Conservation (phyloP, 2,329 filamentous ascomycete genomes). For the Fusarium palustre region DNA sequence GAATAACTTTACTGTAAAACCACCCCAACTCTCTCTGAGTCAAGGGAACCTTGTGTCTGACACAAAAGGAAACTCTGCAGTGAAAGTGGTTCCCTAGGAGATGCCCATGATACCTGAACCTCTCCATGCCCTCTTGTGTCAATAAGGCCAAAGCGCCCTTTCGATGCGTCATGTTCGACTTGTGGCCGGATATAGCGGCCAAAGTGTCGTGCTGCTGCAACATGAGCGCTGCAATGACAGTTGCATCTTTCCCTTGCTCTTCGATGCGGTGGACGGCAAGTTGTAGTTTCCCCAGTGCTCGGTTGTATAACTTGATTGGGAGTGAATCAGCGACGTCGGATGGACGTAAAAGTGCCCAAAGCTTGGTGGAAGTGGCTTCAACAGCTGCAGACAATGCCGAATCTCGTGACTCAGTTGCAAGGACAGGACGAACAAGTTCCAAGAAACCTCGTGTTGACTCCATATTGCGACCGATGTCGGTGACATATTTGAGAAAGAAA, state of each 20-base stretch:
- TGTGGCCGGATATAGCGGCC: conserved; percentile 3
- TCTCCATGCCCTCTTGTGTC: neutral
- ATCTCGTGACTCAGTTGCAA: neutral
- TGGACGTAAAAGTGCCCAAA: conserved; percentile 16
- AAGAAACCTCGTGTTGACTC: conserved; percentile 32
- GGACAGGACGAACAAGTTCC: conserved; percentile 25
- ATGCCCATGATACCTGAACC: neutral
- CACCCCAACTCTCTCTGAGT: neutral
- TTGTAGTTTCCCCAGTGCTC: conserved; percentile 15
- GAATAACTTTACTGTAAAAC: conserved; percentile 7
- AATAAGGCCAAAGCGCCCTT: conserved; percentile 25
- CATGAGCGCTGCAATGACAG: conserved; percentile 23
- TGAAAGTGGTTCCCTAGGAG: conserved; percentile 30
- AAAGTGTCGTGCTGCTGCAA: conserved; percentile 30
- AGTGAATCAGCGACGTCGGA: fast-evolving
- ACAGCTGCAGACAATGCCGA: conserved; percentile 22
- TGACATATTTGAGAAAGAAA: conserved; percentile 34
- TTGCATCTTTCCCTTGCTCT: conserved; percentile 3
- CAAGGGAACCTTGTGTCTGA: conserved; percentile 2
- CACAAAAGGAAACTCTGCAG: conserved; percentile 6
- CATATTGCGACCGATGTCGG: conserved; percentile 23
- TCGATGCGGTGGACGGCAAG: neutral
- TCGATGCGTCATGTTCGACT: conserved; percentile 16
- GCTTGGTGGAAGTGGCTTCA: conserved; percentile 2
- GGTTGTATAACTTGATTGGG: neutral